These are phyloP conservation scores for Exserohilum rostratum DNA, from an alignment of 2,329 filamentous ascomycete species.

Conservation along the genomic window DNA sequence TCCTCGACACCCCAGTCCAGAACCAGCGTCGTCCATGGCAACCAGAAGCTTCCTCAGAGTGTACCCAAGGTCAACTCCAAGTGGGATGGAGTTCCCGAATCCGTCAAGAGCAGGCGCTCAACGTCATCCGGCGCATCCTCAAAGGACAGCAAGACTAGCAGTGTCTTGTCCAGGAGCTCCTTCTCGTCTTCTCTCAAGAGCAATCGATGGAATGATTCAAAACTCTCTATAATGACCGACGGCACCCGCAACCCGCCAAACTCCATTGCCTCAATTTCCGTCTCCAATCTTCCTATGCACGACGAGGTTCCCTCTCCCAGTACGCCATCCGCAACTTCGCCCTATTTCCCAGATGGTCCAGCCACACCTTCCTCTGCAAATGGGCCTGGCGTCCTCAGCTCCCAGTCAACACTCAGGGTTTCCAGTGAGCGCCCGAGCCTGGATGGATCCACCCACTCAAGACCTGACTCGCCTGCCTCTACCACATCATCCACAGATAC, in stretches of 20 bases:
- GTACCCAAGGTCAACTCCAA: constrained; percentile 62
- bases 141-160: constrained; percentile 27
- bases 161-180: constrained; percentile 23
- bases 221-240: constrained; percentile 30
- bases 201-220: constrained; percentile 23
- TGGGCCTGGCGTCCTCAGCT: not conserved
- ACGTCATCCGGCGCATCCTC: constrained; percentile 18
- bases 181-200: constrained; percentile 14
- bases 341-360: constrained; percentile 35
- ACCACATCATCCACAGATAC: constrained; percentile 29
- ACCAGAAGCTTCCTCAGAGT: constrained; percentile 54
- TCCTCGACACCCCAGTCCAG: constrained; percentile 18
- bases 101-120: constrained; percentile 36
- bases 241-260: constrained; percentile 39
- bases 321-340: constrained; percentile 34
- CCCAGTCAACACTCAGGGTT: constrained; percentile 8
- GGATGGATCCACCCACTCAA: constrained; percentile 12
- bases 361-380: constrained; percentile 12
- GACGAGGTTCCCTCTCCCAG: constrained; percentile 22
- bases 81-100: constrained; percentile 59
- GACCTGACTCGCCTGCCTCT: constrained; percentile 31
- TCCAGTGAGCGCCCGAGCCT: constrained; percentile 10
- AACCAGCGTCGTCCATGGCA: constrained; percentile 32
- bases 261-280: constrained; percentile 33
- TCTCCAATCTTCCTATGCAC: constrained; percentile 11